Evolutionary conservation across 805 yeast species (phyloP).

Genomic region (Ogataea parapolymorpha): DNA sequence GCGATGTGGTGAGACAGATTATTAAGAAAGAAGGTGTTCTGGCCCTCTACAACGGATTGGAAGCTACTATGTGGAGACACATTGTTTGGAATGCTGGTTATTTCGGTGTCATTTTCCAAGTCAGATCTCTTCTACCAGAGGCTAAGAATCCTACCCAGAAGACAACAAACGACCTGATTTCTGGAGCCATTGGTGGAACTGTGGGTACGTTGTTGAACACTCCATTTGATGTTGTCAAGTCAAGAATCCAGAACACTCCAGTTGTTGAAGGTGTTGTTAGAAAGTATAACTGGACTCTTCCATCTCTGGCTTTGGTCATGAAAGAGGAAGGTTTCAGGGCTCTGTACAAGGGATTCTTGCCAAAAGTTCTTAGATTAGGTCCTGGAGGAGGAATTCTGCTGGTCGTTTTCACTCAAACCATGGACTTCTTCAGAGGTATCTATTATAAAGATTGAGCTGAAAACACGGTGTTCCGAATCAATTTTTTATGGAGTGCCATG

Average conservation of each 20-base stretch:
- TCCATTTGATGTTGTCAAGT: conserved; percentile 96
- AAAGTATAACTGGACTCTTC: conserved; percentile 90
- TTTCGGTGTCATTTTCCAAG: conserved; percentile 91
- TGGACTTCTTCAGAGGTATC: conserved; percentile 84
- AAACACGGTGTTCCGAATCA: background rate
- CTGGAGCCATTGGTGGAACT: conserved; percentile 97
- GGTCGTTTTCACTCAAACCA: conserved; percentile 92
- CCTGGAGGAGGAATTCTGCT: conserved; percentile 99
- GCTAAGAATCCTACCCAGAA: conserved; percentile 69
- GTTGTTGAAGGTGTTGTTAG: conserved; percentile 69
- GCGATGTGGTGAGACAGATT: conserved; percentile 74
- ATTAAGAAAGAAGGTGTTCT: conserved; percentile 72
- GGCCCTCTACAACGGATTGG: conserved; percentile 90
- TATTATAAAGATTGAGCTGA: conserved; percentile 33
- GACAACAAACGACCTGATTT: conserved; percentile 80
- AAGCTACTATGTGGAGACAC: conserved; percentile 97
- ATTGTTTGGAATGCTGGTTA: conserved; percentile 97
- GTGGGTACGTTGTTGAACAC: conserved; percentile 94
- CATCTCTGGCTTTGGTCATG: conserved; percentile 68
- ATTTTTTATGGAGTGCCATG: background rate
- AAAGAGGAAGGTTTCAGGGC: conserved; percentile 92
- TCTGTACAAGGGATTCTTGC: conserved; percentile 92
- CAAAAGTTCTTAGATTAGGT: conserved; percentile 94
- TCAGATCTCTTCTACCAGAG: conserved; percentile 72
- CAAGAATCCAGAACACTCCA: conserved; percentile 82